A percentile compares a stretch with the other conserved stretches of the same genome.
phyloP scores from a whole-genome alignment of 106 monocot species.

The Narthecium ossifragum region DNA sequence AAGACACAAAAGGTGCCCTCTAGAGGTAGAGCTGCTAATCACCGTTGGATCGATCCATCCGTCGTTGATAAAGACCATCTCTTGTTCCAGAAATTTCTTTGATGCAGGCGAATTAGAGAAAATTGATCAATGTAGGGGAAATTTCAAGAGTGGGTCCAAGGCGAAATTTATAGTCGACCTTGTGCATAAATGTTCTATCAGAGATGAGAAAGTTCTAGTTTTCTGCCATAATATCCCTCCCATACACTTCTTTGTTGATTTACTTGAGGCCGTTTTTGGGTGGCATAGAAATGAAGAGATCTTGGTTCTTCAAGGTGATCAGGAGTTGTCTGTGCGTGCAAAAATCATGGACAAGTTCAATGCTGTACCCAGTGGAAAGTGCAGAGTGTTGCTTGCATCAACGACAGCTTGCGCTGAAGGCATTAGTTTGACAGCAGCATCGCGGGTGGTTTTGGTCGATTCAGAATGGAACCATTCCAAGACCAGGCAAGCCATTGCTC shows the following conservation, averaged over 20 bases:
- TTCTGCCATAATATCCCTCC: constrained; percentile 68
- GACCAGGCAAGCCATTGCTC: constrained; percentile 68
- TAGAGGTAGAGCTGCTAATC: constrained; percentile 50
- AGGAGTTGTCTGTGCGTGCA: constrained; percentile 39
- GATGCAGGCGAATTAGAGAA: constrained; percentile 29
- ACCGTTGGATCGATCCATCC: constrained; percentile 68
- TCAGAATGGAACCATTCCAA: constrained; percentile 79
- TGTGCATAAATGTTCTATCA: constrained; percentile 42
- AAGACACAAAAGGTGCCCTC: constrained; percentile 28
- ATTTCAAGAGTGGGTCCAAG: constrained; percentile 45
- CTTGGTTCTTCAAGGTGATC: constrained; percentile 61
- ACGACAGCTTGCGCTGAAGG: constrained; percentile 75
- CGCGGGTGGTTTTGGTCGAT: constrained; percentile 67
- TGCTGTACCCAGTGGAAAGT: constrained; percentile 22
- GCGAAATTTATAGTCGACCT: constrained; percentile 60
- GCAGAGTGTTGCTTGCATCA: constrained; percentile 60
- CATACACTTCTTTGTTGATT: constrained; percentile 38
- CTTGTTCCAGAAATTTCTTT: constrained; percentile 36
- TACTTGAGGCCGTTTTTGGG: constrained; percentile 35
- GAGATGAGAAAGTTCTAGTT: constrained; percentile 59
- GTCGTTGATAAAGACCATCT: constrained; percentile 44
- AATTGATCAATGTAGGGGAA: constrained; percentile 26
- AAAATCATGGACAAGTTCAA: constrained; percentile 65
- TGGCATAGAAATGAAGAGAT: constrained; percentile 54
- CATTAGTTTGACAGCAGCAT: constrained; percentile 66